Percentiles rank a stretch among this genome's conserved stretches.
Evolutionary conservation across 805 yeast genomes (phyloP).

Genomic region (Saccharomyces kudriavzevii): DNA sequence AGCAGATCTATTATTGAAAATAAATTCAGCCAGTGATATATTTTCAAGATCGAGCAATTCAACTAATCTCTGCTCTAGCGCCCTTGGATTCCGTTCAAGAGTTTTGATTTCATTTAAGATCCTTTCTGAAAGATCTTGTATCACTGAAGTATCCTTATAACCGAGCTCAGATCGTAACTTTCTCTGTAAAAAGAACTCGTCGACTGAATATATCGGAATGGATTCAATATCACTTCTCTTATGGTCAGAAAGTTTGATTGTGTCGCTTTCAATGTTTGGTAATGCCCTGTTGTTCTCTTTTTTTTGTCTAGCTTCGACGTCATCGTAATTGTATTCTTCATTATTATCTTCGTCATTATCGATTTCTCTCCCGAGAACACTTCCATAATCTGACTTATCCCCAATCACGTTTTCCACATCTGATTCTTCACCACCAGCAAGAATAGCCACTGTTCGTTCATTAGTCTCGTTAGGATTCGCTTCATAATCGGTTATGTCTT

Average conservation of each 20-base stretch:
- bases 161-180: slow-evolving; percentile 33
- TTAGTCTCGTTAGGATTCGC: slow-evolving; percentile 18
- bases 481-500: slow-evolving; percentile 45
- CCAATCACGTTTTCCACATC: slow-evolving; percentile 21
- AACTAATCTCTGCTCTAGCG: slow-evolving; percentile 47
- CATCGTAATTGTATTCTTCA: neutral
- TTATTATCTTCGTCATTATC: slow-evolving; percentile 24
- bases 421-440: slow-evolving; percentile 39
- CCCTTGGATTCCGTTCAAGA: slow-evolving; percentile 31
- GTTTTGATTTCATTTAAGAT: slow-evolving; percentile 37
- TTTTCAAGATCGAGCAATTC: slow-evolving; percentile 46
- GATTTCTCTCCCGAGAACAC: slow-evolving; percentile 23
- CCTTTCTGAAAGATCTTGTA: slow-evolving; percentile 35
- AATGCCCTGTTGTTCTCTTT: slow-evolving; percentile 13
- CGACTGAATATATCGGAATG: slow-evolving; percentile 35
- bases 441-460: slow-evolving; percentile 37
- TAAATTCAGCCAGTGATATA: slow-evolving; percentile 39
- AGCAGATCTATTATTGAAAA: slow-evolving; percentile 43
- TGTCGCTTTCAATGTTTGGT: neutral
- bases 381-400: slow-evolving; percentile 23
- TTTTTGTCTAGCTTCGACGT: neutral
- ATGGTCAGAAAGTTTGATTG: slow-evolving; percentile 1
- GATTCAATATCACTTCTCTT: neutral
- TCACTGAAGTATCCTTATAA: slow-evolving; percentile 34
- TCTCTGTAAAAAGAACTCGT: slow-evolving; percentile 47